These are phyloP conservation scores for Pyrenula massariospora DNA, from an alignment of 495 filamentous ascomycete genomes.

Conservation along the genomic window DNA sequence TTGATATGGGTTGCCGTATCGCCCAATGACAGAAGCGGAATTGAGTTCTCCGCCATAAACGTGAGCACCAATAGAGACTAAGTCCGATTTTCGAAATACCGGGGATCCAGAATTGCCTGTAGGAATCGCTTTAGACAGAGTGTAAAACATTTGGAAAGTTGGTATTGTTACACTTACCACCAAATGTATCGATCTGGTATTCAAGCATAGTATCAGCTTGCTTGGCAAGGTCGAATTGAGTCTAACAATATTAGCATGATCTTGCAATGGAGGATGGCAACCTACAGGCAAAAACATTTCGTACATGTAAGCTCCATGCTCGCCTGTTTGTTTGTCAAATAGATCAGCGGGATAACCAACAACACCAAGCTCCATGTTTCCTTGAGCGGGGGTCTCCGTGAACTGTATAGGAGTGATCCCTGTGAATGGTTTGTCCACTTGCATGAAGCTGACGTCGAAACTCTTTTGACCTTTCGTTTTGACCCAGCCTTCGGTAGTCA, in stretches of 20 bases:
- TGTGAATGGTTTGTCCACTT: slow-evolving; percentile 21
- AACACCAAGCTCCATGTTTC: slow-evolving; percentile 19
- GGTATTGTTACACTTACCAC: slow-evolving; percentile 10
- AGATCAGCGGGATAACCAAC: slow-evolving; percentile 31
- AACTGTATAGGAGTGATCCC: slow-evolving; percentile 17
- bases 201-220: slow-evolving; percentile 17
- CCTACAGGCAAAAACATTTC: slow-evolving; percentile 16
- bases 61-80: slow-evolving; percentile 18
- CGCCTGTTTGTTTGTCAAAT: slow-evolving; percentile 7
- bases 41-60: slow-evolving; percentile 20
- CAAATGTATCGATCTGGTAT: slow-evolving; percentile 24
- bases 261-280: slow-evolving; percentile 13
- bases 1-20: slow-evolving; percentile 16
- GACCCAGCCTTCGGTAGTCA: slow-evolving; percentile 25
- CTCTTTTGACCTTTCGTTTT: slow-evolving; percentile 13
- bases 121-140: background rate
- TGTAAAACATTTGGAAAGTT: background rate
- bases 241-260: slow-evolving; percentile 14
- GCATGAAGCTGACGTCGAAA: slow-evolving; percentile 25
- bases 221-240: slow-evolving; percentile 14
- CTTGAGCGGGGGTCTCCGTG: slow-evolving; percentile 17
- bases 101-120: slow-evolving; percentile 23
- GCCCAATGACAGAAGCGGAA: slow-evolving; percentile 19
- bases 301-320: slow-evolving; percentile 27
- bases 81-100: slow-evolving; percentile 14